Evolutionary conservation across 192 early-diverging fungal species (phyloP).

Genomic region (Backusella luteola): DNA sequence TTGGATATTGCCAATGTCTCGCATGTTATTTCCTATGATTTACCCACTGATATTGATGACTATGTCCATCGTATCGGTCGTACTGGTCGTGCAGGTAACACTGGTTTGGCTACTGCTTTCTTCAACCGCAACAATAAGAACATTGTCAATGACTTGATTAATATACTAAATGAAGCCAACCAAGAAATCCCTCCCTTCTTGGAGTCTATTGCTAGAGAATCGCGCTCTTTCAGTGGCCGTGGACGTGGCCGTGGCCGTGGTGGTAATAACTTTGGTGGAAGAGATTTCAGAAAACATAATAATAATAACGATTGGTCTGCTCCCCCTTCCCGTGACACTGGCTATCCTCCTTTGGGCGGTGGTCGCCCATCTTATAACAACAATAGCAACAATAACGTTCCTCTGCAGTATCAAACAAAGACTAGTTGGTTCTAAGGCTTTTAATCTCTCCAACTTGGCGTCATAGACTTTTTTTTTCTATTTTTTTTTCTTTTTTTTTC

Average conservation of each 20-base stretch:
- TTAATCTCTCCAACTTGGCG: background rate
- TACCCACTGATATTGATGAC: slow-evolving; percentile 80
- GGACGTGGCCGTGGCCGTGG: slow-evolving; percentile 28
- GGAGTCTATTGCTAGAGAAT: slow-evolving; percentile 66
- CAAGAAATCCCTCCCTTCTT: slow-evolving; percentile 92
- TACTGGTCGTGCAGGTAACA: slow-evolving; percentile 97
- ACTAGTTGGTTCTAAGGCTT: slow-evolving; percentile 37
- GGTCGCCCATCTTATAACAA: background rate
- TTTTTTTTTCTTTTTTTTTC: background rate
- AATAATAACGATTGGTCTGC: background rate
- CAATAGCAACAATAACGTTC: slow-evolving; percentile 13
- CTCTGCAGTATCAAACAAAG: slow-evolving; percentile 37
- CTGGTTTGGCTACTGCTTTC: slow-evolving; percentile 91
- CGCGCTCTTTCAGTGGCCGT: slow-evolving; percentile 25
- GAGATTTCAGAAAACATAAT: slow-evolving; percentile 16
- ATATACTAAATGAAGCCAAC: slow-evolving; percentile 90
- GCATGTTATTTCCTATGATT: slow-evolving; percentile 87
- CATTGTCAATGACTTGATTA: slow-evolving; percentile 81
- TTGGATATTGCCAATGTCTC: slow-evolving; percentile 88
- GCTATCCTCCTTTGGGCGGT: slow-evolving; percentile 19
- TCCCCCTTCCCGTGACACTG: background rate
- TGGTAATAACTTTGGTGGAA: slow-evolving; percentile 23
- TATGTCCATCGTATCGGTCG: slow-evolving; percentile 84
- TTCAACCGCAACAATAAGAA: slow-evolving; percentile 88
- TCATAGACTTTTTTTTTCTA: background rate